A percentile compares a stretch with the other conserved stretches of the same genome.
phyloP scores from a whole-genome alignment of 768 basidiomycete genomes.

The Boletellus emodensis region DNA sequence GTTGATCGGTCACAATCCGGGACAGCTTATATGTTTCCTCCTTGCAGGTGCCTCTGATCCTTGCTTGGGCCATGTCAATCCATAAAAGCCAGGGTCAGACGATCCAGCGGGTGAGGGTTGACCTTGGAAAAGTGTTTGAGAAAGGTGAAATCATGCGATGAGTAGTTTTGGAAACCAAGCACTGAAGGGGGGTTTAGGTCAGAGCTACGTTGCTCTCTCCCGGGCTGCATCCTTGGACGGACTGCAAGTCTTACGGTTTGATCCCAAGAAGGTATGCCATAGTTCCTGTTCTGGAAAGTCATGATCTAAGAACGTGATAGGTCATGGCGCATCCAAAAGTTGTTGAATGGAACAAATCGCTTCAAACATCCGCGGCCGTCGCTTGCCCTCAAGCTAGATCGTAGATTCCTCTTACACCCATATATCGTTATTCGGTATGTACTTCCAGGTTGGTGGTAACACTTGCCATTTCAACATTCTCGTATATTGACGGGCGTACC shows the following conservation, averaged over 20 bases:
- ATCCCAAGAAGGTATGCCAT: constrained; percentile 44
- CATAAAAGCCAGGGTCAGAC: constrained; percentile 80
- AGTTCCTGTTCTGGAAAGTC: background rate
- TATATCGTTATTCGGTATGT: constrained; percentile 13
- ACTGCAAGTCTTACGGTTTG: constrained; percentile 50
- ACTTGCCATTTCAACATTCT: background rate
- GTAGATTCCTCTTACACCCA: background rate
- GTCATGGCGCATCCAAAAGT: constrained; percentile 44
- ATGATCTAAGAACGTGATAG: constrained; percentile 18
- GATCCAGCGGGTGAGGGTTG: constrained; percentile 59
- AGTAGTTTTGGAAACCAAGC: too few relatives aligned
- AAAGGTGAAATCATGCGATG: constrained; percentile 34
- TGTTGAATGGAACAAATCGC: constrained; percentile 39
- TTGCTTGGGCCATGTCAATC: constrained; percentile 75
- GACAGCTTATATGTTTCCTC: background rate
- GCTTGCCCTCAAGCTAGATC: background rate
- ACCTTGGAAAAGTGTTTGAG: constrained; percentile 64
- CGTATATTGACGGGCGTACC: background rate
- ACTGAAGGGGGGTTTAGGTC: constrained; percentile 29
- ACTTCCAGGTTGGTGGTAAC: background rate
- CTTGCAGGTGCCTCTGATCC: constrained; percentile 62
- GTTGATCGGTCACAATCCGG: background rate
- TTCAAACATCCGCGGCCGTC: constrained; percentile 2
- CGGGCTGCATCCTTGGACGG: constrained; percentile 52
- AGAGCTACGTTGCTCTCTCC: constrained; percentile 49